Conservation (phyloP, 2,329 filamentous ascomycete species). For the Pseudogymnoascus sp. region DNA sequence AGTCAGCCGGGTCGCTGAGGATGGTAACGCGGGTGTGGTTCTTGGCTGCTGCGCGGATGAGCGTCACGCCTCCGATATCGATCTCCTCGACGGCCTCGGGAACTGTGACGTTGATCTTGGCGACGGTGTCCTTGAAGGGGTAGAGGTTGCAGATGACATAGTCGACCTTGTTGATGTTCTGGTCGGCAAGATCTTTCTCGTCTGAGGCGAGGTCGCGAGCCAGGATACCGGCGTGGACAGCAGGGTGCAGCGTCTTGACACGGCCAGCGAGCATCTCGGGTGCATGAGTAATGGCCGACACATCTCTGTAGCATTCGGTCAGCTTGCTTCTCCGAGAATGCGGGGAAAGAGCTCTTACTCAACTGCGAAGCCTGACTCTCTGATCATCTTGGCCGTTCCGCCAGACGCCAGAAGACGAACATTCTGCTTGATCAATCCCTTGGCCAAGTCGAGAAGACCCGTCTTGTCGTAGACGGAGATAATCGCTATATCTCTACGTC, state of each 20-base stretch:
- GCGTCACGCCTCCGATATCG: conserved; percentile 93
- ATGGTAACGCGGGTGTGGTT: conserved; percentile 95
- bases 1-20: conserved; percentile 87
- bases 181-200: conserved; percentile 90
- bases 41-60: conserved; percentile 93
- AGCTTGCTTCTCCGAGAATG: neutral
- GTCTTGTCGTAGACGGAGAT: conserved; percentile 99
- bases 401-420: conserved; percentile 90
- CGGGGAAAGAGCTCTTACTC: conserved; percentile 53
- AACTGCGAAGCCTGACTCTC: conserved; percentile 89
- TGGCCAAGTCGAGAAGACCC: conserved; percentile 82
- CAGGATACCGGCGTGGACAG: conserved; percentile 81
- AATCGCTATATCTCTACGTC: conserved; percentile 54
- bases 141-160: conserved; percentile 98
- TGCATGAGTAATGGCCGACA: conserved; percentile 92
- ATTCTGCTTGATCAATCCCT: conserved; percentile 80
- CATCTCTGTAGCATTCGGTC: conserved; percentile 54
- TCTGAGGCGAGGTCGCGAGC: conserved; percentile 90
- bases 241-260: conserved; percentile 94
- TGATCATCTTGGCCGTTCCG: conserved; percentile 91
- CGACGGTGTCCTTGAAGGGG: conserved; percentile 96
- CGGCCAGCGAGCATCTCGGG: conserved; percentile 92
- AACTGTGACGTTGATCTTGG: conserved; percentile 94
- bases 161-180: conserved; percentile 92
- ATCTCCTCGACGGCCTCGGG: conserved; percentile 97